Evolutionary conservation across 805 yeast species (phyloP).

Genomic region (Ogataea polymorpha): DNA sequence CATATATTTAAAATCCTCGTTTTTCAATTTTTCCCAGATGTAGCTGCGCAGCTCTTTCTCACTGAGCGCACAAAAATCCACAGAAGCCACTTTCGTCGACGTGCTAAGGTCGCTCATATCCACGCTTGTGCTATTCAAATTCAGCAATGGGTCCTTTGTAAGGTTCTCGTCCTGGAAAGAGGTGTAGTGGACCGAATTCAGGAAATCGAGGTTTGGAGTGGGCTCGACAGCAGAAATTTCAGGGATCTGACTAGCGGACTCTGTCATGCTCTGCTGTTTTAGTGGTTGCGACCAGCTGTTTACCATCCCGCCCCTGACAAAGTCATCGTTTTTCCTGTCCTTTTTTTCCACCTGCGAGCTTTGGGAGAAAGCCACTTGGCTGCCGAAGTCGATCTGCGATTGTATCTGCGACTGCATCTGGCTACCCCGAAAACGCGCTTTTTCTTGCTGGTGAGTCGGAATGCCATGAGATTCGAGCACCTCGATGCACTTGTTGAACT

Average conservation of each 20-base stretch:
- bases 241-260: neutral
- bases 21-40: constrained; percentile 13
- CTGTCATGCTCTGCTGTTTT: neutral
- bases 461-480: constrained; percentile 16
- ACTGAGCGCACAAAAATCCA: constrained; percentile 5
- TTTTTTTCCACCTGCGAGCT: constrained; percentile 4
- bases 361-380: constrained; percentile 8
- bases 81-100: constrained; percentile 6
- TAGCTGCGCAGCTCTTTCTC: constrained; percentile 13
- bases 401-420: neutral
- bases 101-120: constrained; percentile 9
- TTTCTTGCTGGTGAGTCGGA: constrained; percentile 12
- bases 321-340: neutral
- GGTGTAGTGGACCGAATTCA: constrained; percentile 5
- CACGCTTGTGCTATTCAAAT: constrained; percentile 4
- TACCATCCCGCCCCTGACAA: neutral
- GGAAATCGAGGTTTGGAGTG: constrained; percentile 5
- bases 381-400: constrained; percentile 4
- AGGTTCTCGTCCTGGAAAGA: constrained; percentile 6
- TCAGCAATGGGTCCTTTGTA: constrained; percentile 1
- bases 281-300: constrained; percentile 6
- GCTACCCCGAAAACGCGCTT: constrained; percentile 1
- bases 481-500: constrained; percentile 16
- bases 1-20: constrained; percentile 15
- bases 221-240: neutral